Percentiles rank a stretch among this genome's conserved stretches.
Conservation (phyloP, 257 asterid genomes). For the Linaria vulgaris region DNA sequence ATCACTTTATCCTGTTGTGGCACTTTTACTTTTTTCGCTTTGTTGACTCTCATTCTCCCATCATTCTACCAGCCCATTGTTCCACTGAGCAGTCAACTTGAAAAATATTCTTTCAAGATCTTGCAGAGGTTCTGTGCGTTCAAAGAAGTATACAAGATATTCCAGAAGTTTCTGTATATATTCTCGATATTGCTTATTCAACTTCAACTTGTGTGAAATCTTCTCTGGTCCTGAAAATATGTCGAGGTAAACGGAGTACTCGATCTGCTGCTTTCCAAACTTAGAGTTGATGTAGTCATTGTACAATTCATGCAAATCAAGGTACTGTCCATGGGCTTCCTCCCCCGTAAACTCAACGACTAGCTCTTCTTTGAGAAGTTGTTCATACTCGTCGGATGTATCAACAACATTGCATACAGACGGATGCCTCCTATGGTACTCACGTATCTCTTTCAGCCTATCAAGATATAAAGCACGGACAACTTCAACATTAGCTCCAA, state of each 20-base stretch:
- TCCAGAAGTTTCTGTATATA: constrained; percentile 79
- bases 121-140: constrained; percentile 85
- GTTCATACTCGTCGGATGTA: constrained; percentile 79
- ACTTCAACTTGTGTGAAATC: constrained; percentile 65
- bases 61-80: constrained; percentile 61
- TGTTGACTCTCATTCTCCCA: constrained; percentile 71
- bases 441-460: constrained; percentile 88
- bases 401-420: constrained; percentile 82
- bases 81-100: constrained; percentile 90
- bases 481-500: constrained; percentile 75
- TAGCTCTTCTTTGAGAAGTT: constrained; percentile 87
- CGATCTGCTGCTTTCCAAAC: constrained; percentile 73
- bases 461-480: constrained; percentile 95
- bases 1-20: constrained; percentile 49
- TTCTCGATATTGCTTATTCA: constrained; percentile 75
- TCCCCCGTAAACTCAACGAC: constrained; percentile 88
- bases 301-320: constrained; percentile 87
- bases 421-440: constrained; percentile 90
- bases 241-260: constrained; percentile 81
- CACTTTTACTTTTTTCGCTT: constrained; percentile 54
- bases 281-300: constrained; percentile 82
- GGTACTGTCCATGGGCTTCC: constrained; percentile 92
- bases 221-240: constrained; percentile 61
- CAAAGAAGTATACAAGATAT: constrained; percentile 69
- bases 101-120: constrained; percentile 86